Evolutionary conservation across 2,329 filamentous ascomycete genomes (phyloP).

Genomic region (Colletotrichum gloeosporioides): DNA sequence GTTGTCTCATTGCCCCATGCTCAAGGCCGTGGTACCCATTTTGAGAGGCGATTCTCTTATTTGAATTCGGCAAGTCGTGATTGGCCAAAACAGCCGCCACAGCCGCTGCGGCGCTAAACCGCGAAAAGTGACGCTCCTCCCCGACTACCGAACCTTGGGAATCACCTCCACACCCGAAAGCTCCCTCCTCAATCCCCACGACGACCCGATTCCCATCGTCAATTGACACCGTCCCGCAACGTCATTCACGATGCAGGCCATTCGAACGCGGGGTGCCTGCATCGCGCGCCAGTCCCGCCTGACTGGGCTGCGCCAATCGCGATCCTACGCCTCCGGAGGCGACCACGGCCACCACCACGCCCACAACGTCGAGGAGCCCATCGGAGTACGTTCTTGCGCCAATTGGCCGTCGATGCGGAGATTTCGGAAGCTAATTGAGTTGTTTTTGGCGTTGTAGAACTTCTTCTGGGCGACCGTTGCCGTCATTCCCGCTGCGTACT

Average conservation of each 20-base stretch:
- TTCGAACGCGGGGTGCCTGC: constrained; percentile 39
- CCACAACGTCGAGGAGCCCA: constrained; percentile 55
- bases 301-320: constrained; percentile 37
- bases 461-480: constrained; percentile 52
- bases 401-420: not conserved
- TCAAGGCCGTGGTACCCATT: not conserved
- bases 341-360: constrained; percentile 51
- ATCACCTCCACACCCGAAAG: constrained; percentile 16
- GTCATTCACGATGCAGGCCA: constrained; percentile 38
- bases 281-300: constrained; percentile 42
- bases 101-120: not conserved
- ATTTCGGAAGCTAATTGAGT: not conserved
- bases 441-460: not conserved
- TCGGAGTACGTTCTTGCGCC: constrained; percentile 54
- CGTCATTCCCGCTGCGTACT: constrained; percentile 47
- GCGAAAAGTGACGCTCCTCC: constrained; percentile 19
- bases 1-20: constrained; percentile 13
- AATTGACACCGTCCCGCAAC: constrained; percentile 14
- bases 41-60: constrained; percentile 17
- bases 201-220: constrained; percentile 4
- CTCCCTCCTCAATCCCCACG: constrained; percentile 3
- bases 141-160: not conserved
- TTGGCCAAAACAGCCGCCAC: constrained; percentile 1
- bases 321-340: constrained; percentile 58
- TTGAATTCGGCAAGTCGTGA: constrained; percentile 21